These are phyloP conservation scores for Blastobotrys apis DNA, from an alignment of 1,139 yeast species.

Conservation along the genomic window DNA sequence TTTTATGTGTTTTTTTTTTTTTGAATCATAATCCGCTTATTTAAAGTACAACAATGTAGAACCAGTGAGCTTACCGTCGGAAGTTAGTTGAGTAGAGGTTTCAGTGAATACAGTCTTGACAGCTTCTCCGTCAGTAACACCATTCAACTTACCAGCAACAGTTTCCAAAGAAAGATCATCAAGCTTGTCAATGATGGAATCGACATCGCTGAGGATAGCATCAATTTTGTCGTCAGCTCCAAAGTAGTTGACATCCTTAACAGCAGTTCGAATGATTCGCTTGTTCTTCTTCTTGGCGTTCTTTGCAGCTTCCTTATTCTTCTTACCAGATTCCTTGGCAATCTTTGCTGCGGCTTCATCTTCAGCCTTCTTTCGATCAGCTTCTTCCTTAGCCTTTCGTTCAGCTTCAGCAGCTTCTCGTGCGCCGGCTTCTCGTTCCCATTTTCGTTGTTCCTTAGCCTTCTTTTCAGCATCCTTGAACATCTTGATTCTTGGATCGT, in stretches of 20 bases:
- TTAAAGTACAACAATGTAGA: constrained; percentile 11
- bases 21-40: not conserved
- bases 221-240: constrained; percentile 60
- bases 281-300: constrained; percentile 96
- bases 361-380: constrained; percentile 75
- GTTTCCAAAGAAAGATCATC: constrained; percentile 71
- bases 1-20: too few relatives aligned
- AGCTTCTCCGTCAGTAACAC: constrained; percentile 44
- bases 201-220: constrained; percentile 61
- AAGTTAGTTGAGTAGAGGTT: constrained; percentile 43
- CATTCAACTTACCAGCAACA: constrained; percentile 60
- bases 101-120: constrained; percentile 51
- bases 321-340: constrained; percentile 64
- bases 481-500: constrained; percentile 91
- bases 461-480: constrained; percentile 94
- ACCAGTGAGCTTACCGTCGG: constrained; percentile 38
- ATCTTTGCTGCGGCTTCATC: constrained; percentile 61
- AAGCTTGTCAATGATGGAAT: constrained; percentile 68
- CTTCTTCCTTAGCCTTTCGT: constrained; percentile 75
- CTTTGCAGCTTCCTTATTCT: constrained; percentile 96
- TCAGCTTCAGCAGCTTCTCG: constrained; percentile 94
- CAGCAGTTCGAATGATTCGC: constrained; percentile 81
- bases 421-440: constrained; percentile 98
- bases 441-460: constrained; percentile 90
- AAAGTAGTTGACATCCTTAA: constrained; percentile 81